Evolutionary conservation across 768 basidiomycete species (phyloP), one percentile per base, ranked within the genome.

Genomic region (Pulveroboletus sp.): DNA sequence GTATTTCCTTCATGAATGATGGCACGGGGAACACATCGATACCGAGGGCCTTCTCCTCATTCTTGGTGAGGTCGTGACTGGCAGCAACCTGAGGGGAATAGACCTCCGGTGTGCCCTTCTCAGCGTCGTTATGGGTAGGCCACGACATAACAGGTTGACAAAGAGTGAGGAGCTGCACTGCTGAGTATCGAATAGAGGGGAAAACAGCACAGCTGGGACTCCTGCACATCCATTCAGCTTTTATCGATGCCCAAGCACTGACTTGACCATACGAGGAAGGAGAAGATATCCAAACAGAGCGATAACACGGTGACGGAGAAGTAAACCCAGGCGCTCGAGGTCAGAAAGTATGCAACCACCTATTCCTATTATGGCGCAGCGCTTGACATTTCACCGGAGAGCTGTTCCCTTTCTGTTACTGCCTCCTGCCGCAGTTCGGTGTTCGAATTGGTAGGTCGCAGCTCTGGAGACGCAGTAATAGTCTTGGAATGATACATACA

Each of bases 61-160:
- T 68, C 45, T 67, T 62, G 50, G 69, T 53, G 51, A 71, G 67
- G 21, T 21, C 21, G 21, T 21, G 21, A 4, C 21, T 21, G 38
- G 61, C 64, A 39, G 63, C 39, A 28, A 66, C 27, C 41, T 67
- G 63, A 45, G 62, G 64, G 39, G 74, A 67, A 40, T 69, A 66
- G 45, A 73, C 63, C 45, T 80, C 81, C 48, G 78, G 58, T 43
- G 73, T 72, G 48, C 81, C 83, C 64, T 78, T 80, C 71, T 85
- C 83, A 36, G 78, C 73, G 58, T 83, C 81, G 58, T 73, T 67
- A 60, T 74, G 72, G 17, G 69, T 68, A 52, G 71, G 68, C 54
- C 62, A 71, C 42, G 78, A 73, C 80, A 81, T 80, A 15, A 28
- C 49, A 37, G 3, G 30, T 45, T 26, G 30, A 39, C n/a, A 24